phyloP scores from a whole-genome alignment of 2,329 filamentous ascomycete species.

The Botrytis cinerea region DNA sequence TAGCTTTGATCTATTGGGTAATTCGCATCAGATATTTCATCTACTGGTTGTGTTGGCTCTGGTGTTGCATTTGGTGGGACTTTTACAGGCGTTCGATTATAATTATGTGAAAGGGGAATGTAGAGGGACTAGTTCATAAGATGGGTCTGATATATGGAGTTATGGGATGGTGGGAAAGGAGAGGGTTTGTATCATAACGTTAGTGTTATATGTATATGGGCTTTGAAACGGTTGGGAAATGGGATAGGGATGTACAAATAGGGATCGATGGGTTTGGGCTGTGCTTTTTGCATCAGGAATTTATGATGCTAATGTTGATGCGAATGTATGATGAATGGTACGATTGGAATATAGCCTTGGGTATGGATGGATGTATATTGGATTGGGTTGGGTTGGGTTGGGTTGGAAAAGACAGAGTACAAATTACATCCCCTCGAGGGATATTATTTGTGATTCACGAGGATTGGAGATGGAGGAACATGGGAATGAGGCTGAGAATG shows the following conservation, averaged over 20 bases:
- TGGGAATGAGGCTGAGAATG: not conserved
- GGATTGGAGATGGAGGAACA: not conserved
- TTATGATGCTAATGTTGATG: not conserved
- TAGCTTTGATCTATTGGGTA: slow-evolving; percentile 33
- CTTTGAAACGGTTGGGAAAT: not conserved
- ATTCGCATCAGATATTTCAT: slow-evolving; percentile 37
- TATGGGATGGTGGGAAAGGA: not conserved
- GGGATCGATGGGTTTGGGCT: not conserved
- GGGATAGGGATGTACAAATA: not conserved
- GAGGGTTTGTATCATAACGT: not conserved
- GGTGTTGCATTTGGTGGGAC: slow-evolving; percentile 26
- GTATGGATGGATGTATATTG: not conserved
- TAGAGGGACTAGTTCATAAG: not conserved
- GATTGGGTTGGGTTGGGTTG: not conserved
- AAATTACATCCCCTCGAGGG: not conserved
- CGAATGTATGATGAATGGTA: not conserved
- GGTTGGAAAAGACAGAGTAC: not conserved
- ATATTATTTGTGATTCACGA: not conserved
- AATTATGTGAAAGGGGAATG: slow-evolving; percentile 21
- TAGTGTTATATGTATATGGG: not conserved
- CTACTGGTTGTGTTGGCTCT: slow-evolving; percentile 27
- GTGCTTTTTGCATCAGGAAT: not conserved
- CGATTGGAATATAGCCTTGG: not conserved
- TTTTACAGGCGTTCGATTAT: slow-evolving; percentile 22
- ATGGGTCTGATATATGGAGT: not conserved